phyloP scores from a whole-genome alignment of 1,284 basidiomycete species.

The Ceratobasidium sp. region DNA sequence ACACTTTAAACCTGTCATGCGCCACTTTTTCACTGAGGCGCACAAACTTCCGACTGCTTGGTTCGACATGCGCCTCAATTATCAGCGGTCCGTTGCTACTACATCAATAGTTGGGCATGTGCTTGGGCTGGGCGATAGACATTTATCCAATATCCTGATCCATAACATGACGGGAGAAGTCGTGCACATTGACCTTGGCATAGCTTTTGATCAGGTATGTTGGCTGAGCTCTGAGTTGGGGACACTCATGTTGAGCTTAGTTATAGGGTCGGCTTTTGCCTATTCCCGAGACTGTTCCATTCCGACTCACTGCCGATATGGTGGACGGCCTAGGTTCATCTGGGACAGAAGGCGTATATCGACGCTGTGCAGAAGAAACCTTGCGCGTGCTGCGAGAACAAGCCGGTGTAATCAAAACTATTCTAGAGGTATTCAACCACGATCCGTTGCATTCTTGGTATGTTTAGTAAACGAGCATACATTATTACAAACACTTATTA shows the following conservation, averaged over 20 bases:
- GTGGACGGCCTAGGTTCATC: conserved; percentile 93
- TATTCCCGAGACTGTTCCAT: conserved; percentile 92
- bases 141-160: conserved; percentile 95
- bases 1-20: conserved; percentile 97
- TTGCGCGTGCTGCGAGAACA: conserved; percentile 88
- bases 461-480: conserved; percentile 10
- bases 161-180: conserved; percentile 95
- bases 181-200: conserved; percentile 98
- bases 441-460: conserved; percentile 95
- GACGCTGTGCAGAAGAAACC: conserved; percentile 94
- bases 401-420: conserved; percentile 90
- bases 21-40: conserved; percentile 98
- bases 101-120: conserved; percentile 99
- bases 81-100: conserved; percentile 94
- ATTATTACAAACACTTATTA: conserved; percentile 1
- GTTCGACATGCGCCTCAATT: conserved; percentile 95
- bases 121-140: conserved; percentile 95
- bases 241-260: background rate
- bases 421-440: conserved; percentile 96
- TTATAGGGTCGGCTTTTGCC: conserved; percentile 82
- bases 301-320: conserved; percentile 93
- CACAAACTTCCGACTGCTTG: conserved; percentile 95
- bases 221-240: background rate
- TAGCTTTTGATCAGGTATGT: conserved; percentile 93
- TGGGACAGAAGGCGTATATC: conserved; percentile 94